These are phyloP conservation scores for Amanita phalloides DNA, from an alignment of 768 basidiomycete species.

Conservation along the genomic window DNA sequence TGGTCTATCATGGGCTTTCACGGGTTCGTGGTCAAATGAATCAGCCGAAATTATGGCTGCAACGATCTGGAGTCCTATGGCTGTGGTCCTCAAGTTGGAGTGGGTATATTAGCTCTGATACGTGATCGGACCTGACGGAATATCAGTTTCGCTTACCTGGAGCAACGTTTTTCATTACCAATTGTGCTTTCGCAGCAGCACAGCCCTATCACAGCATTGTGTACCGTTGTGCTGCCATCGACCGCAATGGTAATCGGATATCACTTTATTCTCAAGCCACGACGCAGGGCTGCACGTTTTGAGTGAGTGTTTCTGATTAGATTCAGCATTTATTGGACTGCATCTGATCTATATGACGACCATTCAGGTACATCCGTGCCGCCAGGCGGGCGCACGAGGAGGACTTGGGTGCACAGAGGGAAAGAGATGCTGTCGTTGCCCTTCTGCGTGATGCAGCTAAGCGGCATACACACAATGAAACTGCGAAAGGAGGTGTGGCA, in stretches of 20 bases:
- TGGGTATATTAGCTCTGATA: conserved; percentile 22
- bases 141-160: conserved; percentile 40
- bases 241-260: conserved; percentile 41
- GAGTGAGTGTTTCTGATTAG: conserved; percentile 27
- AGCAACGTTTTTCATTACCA: conserved; percentile 48
- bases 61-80: conserved; percentile 32
- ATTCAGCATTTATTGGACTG: background rate
- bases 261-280: conserved; percentile 46
- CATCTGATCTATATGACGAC: background rate
- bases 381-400: conserved; percentile 56
- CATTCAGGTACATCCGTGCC: conserved; percentile 50
- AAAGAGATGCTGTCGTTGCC: conserved; percentile 49
- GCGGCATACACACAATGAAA: conserved; percentile 54
- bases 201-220: conserved; percentile 36
- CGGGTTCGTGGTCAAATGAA: conserved; percentile 39
- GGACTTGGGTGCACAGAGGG: conserved; percentile 47
- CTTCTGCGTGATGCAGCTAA: conserved; percentile 61
- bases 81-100: conserved; percentile 47
- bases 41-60: conserved; percentile 30
- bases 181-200: conserved; percentile 42
- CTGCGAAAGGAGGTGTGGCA: conserved; percentile 48
- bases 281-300: conserved; percentile 39
- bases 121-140: conserved; percentile 9
- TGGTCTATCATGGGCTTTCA: conserved; percentile 31
- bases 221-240: conserved; percentile 45